phyloP scores from a whole-genome alignment of 2,329 filamentous ascomycete genomes.

The Ascochyta viciae-villosae region DNA sequence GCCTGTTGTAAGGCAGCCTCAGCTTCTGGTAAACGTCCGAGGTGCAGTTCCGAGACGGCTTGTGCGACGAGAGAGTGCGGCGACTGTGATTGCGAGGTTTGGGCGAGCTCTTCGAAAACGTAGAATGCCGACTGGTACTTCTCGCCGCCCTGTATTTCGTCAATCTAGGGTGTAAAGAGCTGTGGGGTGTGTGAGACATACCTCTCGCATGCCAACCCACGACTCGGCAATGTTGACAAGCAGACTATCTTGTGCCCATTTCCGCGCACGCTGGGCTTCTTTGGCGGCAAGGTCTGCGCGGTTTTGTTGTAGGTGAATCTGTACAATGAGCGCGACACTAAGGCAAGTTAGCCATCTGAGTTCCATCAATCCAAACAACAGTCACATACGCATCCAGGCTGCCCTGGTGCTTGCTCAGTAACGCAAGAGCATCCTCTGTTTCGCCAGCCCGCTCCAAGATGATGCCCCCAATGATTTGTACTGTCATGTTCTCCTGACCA shows the following conservation, averaged over 20 bases:
- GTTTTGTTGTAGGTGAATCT: conserved; percentile 93
- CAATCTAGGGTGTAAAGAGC: conserved; percentile 29
- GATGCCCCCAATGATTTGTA: conserved; percentile 83
- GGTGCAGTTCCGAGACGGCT: conserved; percentile 88
- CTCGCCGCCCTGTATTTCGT: conserved; percentile 74
- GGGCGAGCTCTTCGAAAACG: conserved; percentile 94
- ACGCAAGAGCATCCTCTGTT: conserved; percentile 81
- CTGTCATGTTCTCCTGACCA: conserved; percentile 73
- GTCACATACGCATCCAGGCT: conserved; percentile 72
- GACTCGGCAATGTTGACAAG: conserved; percentile 94
- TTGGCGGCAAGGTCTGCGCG: conserved; percentile 88
- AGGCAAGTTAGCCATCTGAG: conserved; percentile 7
- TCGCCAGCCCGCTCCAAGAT: conserved; percentile 81
- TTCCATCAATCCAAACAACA: not conserved
- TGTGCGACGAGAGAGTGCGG: conserved; percentile 81
- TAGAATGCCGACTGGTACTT: conserved; percentile 98
- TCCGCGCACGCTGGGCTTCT: conserved; percentile 83
- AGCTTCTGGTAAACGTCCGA: conserved; percentile 87
- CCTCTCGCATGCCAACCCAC: conserved; percentile 89
- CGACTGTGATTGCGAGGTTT: conserved; percentile 81
- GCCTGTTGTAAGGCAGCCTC: conserved; percentile 86
- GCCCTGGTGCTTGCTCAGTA: conserved; percentile 84
- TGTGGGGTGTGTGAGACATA: conserved; percentile 54
- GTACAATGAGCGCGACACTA: conserved; percentile 84
- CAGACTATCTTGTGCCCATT: conserved; percentile 94